These are phyloP conservation scores for Termitomyces sp. DNA, from an alignment of 768 basidiomycete genomes.

Conservation along the genomic window DNA sequence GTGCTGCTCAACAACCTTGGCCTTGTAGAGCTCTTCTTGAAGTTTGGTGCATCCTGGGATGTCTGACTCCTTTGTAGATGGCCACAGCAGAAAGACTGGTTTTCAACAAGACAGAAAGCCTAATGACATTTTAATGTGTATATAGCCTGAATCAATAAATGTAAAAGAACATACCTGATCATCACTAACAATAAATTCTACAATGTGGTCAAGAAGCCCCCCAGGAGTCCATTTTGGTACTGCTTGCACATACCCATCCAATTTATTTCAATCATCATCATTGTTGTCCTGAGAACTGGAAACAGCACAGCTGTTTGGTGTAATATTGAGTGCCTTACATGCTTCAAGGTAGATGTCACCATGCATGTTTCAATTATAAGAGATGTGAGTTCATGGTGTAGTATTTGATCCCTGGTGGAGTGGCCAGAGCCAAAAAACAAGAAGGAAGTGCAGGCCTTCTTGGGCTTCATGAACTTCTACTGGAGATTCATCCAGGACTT, in stretches of 20 bases:
- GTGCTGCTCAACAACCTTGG: too few relatives aligned
- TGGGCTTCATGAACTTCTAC: too few relatives aligned
- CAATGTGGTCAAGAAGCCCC: conserved; percentile 2
- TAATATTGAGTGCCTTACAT: neutral
- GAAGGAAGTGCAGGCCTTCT: too few relatives aligned
- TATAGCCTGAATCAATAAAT: neutral
- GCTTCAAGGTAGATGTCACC: neutral
- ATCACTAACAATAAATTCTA: conserved; percentile 1
- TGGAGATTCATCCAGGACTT: too few relatives aligned
- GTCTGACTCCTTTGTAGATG: too few relatives aligned
- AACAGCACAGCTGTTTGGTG: neutral
- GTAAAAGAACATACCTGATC: neutral
- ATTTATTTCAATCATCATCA: neutral
- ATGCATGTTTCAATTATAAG: conserved; percentile 1
- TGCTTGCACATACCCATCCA: neutral
- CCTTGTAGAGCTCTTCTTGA: too few relatives aligned
- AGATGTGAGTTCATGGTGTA: neutral
- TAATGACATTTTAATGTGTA: neutral
- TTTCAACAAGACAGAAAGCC: neutral
- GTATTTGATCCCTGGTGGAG: neutral
- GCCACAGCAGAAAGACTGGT: too few relatives aligned
- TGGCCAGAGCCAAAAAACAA: too few relatives aligned
- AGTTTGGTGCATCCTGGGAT: too few relatives aligned
- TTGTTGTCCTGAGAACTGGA: neutral
- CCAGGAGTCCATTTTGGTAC: conserved; percentile 3